Evolutionary conservation across 2,329 filamentous ascomycete species (phyloP).

Genomic region (Emmonsia crescens): DNA sequence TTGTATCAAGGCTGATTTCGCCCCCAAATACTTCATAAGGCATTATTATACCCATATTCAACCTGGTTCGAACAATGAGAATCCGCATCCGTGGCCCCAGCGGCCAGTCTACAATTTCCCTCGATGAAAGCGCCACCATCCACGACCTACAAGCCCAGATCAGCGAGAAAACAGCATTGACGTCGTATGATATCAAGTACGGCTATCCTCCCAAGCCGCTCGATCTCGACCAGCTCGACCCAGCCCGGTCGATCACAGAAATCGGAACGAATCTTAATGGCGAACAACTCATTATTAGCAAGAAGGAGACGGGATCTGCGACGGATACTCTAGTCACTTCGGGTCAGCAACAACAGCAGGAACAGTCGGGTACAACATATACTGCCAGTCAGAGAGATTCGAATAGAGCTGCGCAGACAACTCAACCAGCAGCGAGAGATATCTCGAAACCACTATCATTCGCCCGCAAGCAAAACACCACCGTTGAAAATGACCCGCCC

Average conservation of each 20-base stretch:
- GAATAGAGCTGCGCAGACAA: neutral
- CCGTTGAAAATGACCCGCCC: constrained; percentile 47
- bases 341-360: neutral
- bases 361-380: neutral
- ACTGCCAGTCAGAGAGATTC: neutral
- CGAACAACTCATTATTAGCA: constrained; percentile 56
- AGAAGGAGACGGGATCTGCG: constrained; percentile 26
- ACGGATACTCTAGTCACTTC: constrained; percentile 7
- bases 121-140: constrained; percentile 53
- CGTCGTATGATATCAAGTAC: constrained; percentile 65
- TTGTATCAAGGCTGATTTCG: neutral
- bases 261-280: constrained; percentile 54
- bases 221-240: constrained; percentile 44
- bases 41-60: neutral
- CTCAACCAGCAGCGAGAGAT: neutral
- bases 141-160: constrained; percentile 32
- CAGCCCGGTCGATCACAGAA: constrained; percentile 40
- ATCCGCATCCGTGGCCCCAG: constrained; percentile 64
- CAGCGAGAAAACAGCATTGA: constrained; percentile 52
- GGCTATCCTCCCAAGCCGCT: constrained; percentile 65
- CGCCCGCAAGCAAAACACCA: constrained; percentile 15
- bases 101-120: constrained; percentile 58
- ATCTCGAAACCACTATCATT: constrained; percentile 22
- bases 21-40: neutral
- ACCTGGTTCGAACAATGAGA: constrained; percentile 43